phyloP scores from a whole-genome alignment of 2,329 filamentous ascomycete species.

The Tolypocladium nubicola region DNA sequence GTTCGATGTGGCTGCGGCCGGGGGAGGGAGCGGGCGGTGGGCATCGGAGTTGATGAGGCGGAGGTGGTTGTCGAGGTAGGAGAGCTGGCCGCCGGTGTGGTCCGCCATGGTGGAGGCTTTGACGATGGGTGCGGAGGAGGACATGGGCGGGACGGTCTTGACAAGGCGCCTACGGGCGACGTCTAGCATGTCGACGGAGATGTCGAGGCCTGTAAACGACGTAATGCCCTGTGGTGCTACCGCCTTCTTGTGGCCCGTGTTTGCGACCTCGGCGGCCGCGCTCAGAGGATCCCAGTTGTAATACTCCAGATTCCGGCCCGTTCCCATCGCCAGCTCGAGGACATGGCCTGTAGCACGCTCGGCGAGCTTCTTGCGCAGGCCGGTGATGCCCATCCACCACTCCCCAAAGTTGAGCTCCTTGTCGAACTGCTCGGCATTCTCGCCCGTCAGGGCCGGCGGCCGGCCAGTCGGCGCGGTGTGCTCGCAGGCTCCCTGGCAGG shows the following conservation, averaged over 20 bases:
- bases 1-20: slow-evolving; percentile 23
- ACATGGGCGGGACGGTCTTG: slow-evolving; percentile 28
- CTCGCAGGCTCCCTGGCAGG: slow-evolving; percentile 15
- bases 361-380: slow-evolving; percentile 38
- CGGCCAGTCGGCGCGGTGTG: slow-evolving; percentile 35
- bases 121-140: slow-evolving; percentile 18
- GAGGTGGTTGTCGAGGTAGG: slow-evolving; percentile 29
- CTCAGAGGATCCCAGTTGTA: slow-evolving; percentile 43
- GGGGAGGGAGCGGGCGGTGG: slow-evolving; percentile 28
- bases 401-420: slow-evolving; percentile 46
- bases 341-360: slow-evolving; percentile 42
- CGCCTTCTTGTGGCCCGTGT: slow-evolving; percentile 5
- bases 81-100: slow-evolving; percentile 23
- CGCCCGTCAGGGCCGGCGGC: slow-evolving; percentile 32
- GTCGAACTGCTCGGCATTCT: slow-evolving; percentile 46
- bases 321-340: slow-evolving; percentile 52
- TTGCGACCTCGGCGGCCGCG: slow-evolving; percentile 8
- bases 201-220: slow-evolving; percentile 53
- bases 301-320: slow-evolving; percentile 49
- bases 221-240: slow-evolving; percentile 21
- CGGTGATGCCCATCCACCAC: slow-evolving; percentile 43
- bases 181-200: slow-evolving; percentile 49
- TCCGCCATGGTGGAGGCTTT: slow-evolving; percentile 21
- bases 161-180: slow-evolving; percentile 43
- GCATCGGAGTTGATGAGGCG: slow-evolving; percentile 40